phyloP scores from a whole-genome alignment of 2,329 filamentous ascomycete species.

The Daldinia eschscholtzii region DNA sequence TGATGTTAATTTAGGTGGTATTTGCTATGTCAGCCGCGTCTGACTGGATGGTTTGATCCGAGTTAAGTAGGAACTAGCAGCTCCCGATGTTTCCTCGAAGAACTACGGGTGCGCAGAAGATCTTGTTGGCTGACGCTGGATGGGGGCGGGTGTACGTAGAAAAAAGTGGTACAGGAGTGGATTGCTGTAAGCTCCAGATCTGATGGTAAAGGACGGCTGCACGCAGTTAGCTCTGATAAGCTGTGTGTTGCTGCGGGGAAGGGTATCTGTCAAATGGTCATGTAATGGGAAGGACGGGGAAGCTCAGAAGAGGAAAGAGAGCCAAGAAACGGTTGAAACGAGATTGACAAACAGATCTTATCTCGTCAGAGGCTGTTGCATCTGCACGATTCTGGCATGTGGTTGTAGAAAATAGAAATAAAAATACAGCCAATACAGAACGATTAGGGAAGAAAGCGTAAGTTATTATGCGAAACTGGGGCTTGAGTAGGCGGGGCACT shows the following conservation, averaged over 20 bases:
- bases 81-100: constrained; percentile 18
- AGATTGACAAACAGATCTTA: constrained; percentile 46
- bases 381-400: constrained; percentile 48
- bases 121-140: constrained; percentile 39
- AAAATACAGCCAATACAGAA: constrained; percentile 40
- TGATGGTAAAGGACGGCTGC: constrained; percentile 42
- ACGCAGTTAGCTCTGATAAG: constrained; percentile 53
- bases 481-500: constrained; percentile 45
- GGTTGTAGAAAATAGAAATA: constrained; percentile 49
- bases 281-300: constrained; percentile 44
- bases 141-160: constrained; percentile 40
- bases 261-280: constrained; percentile 40
- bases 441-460: constrained; percentile 39
- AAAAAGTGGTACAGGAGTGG: constrained; percentile 44
- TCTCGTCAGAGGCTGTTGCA: constrained; percentile 47
- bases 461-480: constrained; percentile 42
- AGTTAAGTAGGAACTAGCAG: constrained; percentile 32
- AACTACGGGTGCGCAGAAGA: constrained; percentile 35
- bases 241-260: constrained; percentile 48
- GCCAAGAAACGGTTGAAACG: constrained; percentile 40
- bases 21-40: constrained; percentile 30
- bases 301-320: constrained; percentile 32
- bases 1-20: constrained; percentile 28
- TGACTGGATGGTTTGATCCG: constrained; percentile 34
- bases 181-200: constrained; percentile 42